Conservation (phyloP, 805 yeast genomes). For the Crinitomyces ghanaensis region DNA sequence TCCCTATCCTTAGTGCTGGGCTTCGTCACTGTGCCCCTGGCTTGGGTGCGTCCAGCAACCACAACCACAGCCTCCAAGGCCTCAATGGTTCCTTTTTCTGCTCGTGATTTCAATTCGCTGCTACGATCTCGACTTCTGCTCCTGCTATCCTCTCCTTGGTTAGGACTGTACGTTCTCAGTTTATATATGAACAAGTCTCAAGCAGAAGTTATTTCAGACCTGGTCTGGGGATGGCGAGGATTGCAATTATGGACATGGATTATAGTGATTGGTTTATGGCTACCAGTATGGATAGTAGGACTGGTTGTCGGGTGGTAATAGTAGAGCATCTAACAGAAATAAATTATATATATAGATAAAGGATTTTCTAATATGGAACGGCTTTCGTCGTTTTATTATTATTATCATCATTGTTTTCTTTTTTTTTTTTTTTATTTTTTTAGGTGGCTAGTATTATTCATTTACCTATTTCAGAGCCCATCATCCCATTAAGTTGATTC, state of each 20-base stretch:
- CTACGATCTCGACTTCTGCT: slow-evolving; percentile 9
- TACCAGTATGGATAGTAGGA: slow-evolving; percentile 60
- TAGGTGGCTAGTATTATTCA: no score
- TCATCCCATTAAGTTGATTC: no score
- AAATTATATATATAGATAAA: slow-evolving; percentile 1
- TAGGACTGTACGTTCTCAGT: slow-evolving; percentile 25
- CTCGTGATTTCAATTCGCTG: no score
- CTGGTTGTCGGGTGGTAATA: slow-evolving; percentile 12
- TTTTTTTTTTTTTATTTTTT: no score
- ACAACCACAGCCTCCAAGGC: no score
- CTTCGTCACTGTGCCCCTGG: slow-evolving; percentile 61
- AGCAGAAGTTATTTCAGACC: slow-evolving; percentile 35
- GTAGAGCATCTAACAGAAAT: no score
- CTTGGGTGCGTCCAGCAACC: slow-evolving; percentile 43
- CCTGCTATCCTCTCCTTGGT: slow-evolving; percentile 40
- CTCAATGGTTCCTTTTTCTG: no score
- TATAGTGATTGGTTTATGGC: slow-evolving; percentile 62
- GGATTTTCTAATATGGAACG: slow-evolving; percentile 1
- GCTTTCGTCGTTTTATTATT: slow-evolving; percentile 3
- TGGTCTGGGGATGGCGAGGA: slow-evolving; percentile 53
- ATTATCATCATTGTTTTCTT: slow-evolving; percentile 3
- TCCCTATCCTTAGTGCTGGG: slow-evolving; percentile 68
- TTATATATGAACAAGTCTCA: slow-evolving; percentile 18
- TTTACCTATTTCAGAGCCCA: no score
- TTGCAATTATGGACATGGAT: slow-evolving; percentile 82